These are phyloP conservation scores for Rosa chinensis DNA, from an alignment of 306 rosid species.

Conservation along the genomic window DNA sequence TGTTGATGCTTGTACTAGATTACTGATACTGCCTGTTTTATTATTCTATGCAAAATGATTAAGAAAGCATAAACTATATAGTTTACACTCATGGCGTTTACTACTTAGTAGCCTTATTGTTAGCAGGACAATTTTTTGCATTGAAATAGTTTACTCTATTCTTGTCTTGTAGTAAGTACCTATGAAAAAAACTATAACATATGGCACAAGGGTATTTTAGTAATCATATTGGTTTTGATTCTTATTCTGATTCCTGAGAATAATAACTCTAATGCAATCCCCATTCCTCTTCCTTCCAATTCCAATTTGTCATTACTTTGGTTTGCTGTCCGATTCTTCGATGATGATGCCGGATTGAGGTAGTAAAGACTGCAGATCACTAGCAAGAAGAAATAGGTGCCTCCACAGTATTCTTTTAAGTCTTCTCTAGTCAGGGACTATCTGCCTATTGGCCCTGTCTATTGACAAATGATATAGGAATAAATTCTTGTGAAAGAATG, in stretches of 20 bases:
- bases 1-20: background rate
- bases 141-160: background rate
- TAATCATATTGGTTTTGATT: background rate
- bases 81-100: background rate
- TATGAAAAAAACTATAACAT: background rate
- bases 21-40: background rate
- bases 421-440: background rate
- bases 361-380: background rate
- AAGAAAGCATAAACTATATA: background rate
- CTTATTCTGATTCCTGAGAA: background rate
- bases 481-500: background rate
- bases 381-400: background rate
- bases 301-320: background rate
- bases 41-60: background rate
- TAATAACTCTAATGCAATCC: background rate
- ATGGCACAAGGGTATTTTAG: background rate
- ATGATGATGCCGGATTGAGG: background rate
- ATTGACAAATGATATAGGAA: background rate
- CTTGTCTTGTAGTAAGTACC: background rate
- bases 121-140: background rate
- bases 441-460: background rate
- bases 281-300: background rate
- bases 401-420: background rate
- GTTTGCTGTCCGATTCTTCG: background rate
- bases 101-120: background rate